Evolutionary conservation across 139 green algal species (phyloP).

Genomic region (Chlamydomonas eustigma): DNA sequence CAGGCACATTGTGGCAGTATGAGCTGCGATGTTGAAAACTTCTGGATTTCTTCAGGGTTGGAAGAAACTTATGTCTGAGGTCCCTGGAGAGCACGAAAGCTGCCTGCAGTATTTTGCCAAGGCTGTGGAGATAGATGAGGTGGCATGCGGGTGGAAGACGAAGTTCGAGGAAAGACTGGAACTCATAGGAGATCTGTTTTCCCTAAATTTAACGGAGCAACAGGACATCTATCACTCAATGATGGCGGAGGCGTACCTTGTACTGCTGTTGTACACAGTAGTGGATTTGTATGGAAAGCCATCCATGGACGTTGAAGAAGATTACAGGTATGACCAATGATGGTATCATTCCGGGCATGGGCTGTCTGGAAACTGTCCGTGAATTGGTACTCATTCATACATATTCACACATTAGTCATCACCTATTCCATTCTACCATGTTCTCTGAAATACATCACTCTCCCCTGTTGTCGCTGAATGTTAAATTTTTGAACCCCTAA

Average conservation of each 20-base stretch:
- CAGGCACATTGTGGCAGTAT: too few relatives aligned
- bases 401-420: too few relatives aligned
- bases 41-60: not conserved
- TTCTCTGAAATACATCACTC: too few relatives aligned
- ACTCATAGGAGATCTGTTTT: not conserved
- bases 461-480: too few relatives aligned
- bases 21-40: too few relatives aligned
- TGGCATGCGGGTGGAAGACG: constrained; percentile 3
- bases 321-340: not conserved
- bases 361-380: too few relatives aligned
- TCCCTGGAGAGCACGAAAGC: not conserved
- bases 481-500: too few relatives aligned
- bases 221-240: not conserved
- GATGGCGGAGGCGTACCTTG: constrained; percentile 12
- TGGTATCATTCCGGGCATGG: too few relatives aligned
- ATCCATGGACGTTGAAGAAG: not conserved
- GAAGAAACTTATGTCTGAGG: not conserved
- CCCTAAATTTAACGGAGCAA: not conserved
- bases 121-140: constrained; percentile 9
- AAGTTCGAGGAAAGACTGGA: constrained; percentile 10
- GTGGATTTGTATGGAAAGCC: constrained; percentile 9
- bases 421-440: too few relatives aligned
- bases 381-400: too few relatives aligned
- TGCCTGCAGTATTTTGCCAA: not conserved
- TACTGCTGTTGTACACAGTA: constrained; percentile 12